Evolutionary conservation across 140 eudicot genomes (phyloP), one percentile per base, ranked within the genome.

Genomic region (Erigeron philadelphicus): DNA sequence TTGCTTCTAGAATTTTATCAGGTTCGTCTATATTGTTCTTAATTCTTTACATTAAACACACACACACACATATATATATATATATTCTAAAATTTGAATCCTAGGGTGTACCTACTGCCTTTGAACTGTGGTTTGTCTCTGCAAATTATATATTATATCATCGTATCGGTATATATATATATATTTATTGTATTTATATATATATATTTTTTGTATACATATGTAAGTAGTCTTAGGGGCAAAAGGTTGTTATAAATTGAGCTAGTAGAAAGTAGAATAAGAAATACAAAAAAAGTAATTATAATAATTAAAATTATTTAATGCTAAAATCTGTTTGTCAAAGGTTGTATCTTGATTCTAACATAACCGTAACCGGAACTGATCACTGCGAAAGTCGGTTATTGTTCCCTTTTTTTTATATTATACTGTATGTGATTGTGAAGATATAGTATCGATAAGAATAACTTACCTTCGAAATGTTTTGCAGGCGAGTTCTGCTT

Each of bases 51-150:
- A 31, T 31, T 31, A 31, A 2, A 31, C 5, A 31, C 5, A 31
- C 4, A 31, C 4, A 31, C 4, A 31, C 5, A 31, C 5, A 31
- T 4, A 31, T 4, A 2, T 31, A 31, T 4, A 31, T 31, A 31
- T 31, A 31, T 31, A 12, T 12, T 35, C 2, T 19, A 45, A 38
- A 47, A 53, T 40, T 59, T 25, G 52, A 47, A 13, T 64, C 76
- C 76, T 76, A 76, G 81, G 81, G 81, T 76, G 70, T 75, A 23
- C 52, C 38, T 75, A 45, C 68, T 44, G 44, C 48, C n/a, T 31
- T 17, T 60, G 31, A 49, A 67, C 75, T 23, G 65, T 44, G 31
- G 13, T 65, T 31, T 65, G 18, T 35, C 17, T 38, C 58, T n/a
- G 38, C 25, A 13, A 21, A 65, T 54, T 45, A 42, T 66, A 46